Evolutionary conservation across 805 yeast species (phyloP).

Genomic region (Scheffersomyces coipomensis): DNA sequence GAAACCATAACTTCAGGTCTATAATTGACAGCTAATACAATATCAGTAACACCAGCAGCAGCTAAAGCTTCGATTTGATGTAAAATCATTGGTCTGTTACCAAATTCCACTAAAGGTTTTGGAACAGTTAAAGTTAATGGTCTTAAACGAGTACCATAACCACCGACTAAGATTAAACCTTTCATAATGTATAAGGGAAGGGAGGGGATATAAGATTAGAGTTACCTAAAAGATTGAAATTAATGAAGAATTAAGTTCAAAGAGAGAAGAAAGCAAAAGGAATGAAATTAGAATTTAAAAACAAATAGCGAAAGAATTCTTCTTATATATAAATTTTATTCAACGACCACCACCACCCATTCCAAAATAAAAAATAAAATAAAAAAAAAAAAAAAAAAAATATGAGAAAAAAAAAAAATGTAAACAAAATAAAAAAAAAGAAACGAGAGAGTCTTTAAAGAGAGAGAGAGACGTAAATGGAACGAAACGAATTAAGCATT

Average conservation of each 20-base stretch:
- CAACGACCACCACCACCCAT: no score
- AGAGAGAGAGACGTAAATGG: no score
- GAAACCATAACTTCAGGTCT: conserved; percentile 99
- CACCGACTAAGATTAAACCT: conserved; percentile 98
- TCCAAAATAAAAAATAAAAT: no score
- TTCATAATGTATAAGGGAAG: conserved; percentile 53
- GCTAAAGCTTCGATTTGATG: conserved; percentile 99
- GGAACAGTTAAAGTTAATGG: conserved; percentile 94
- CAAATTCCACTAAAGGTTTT: conserved; percentile 96
- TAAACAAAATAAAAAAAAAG: no score
- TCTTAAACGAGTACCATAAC: conserved; percentile 99
- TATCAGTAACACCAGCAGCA: conserved; percentile 97
- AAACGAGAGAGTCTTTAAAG: no score
- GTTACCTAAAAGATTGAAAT: no score
- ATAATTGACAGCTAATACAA: conserved; percentile 97
- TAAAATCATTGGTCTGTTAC: conserved; percentile 97
- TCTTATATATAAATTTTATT: no score
- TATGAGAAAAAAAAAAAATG: no score
- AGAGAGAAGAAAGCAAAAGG: conserved; percentile 2
- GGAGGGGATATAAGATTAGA: no score
- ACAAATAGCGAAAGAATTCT: no score
- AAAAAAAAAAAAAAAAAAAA: no score
- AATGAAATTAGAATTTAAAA: not conserved
- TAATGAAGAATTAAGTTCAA: conserved; percentile 2
- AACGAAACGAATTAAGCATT: no score